Percentiles rank a stretch among this genome's conserved stretches.
phyloP scores from a whole-genome alignment of 768 basidiomycete species.

The Boletales sp. region DNA sequence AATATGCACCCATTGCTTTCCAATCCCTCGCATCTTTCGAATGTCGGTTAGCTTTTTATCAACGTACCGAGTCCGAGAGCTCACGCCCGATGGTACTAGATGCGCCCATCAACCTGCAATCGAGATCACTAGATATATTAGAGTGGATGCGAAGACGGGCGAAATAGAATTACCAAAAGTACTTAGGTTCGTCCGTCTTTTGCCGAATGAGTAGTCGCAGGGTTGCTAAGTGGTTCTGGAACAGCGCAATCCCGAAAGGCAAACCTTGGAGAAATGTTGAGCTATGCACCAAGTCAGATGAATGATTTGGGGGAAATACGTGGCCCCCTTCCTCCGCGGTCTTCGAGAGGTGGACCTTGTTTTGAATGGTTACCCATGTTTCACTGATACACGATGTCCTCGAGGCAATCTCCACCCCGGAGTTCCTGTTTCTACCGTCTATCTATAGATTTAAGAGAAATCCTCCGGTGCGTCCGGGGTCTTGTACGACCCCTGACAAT shows the following conservation, averaged over 20 bases:
- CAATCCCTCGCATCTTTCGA: conserved; percentile 70
- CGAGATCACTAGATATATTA: conserved; percentile 62
- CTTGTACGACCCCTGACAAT: conserved; percentile 12
- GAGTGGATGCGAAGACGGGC: conserved; percentile 44
- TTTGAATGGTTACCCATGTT: conserved; percentile 20
- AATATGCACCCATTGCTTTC: conserved; percentile 55
- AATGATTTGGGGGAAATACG: conserved; percentile 5
- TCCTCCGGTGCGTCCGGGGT: conserved; percentile 10
- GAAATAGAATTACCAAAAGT: conserved; percentile 49
- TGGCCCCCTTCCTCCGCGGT: conserved; percentile 23
- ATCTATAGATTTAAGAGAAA: conserved; percentile 25
- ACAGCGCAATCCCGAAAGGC: conserved; percentile 30
- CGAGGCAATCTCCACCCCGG: conserved; percentile 20
- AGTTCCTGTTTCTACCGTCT: conserved; percentile 29
- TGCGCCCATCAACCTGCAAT: conserved; percentile 63
- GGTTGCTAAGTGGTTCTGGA: conserved; percentile 4
- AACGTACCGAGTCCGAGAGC: neutral
- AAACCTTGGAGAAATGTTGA: conserved; percentile 33
- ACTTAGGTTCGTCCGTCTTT: conserved; percentile 35
- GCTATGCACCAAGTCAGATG: conserved; percentile 16
- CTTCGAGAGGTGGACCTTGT: conserved; percentile 3
- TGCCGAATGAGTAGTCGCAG: conserved; percentile 5
- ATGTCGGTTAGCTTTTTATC: conserved; percentile 44
- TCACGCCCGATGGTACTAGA: conserved; percentile 35
- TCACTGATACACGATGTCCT: conserved; percentile 19